Evolutionary conservation across 768 basidiomycete species (phyloP).

Genomic region (Leccinum sublutescens): DNA sequence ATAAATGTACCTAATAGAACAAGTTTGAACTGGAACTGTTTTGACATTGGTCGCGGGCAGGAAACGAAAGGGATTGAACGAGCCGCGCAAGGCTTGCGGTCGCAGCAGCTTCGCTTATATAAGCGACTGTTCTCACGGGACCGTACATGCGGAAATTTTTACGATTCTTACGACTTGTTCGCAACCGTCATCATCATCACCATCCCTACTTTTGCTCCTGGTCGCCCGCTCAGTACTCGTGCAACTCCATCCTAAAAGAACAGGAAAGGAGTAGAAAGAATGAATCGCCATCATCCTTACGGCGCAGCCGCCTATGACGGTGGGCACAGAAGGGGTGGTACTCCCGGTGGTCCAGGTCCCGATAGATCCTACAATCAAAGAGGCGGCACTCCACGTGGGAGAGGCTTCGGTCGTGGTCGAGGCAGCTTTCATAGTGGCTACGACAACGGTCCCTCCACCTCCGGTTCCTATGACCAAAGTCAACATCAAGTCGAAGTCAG

Average conservation of each 20-base stretch:
- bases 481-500: constrained; percentile 60
- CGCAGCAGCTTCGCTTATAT: constrained; percentile 24
- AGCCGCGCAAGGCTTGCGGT: constrained; percentile 2
- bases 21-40: constrained; percentile 94
- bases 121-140: constrained; percentile 27
- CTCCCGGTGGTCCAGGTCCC: constrained; percentile 64
- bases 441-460: constrained; percentile 50
- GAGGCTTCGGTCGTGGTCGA: constrained; percentile 54
- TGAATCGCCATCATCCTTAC: constrained; percentile 93
- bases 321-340: constrained; percentile 60
- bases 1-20: constrained; percentile 75
- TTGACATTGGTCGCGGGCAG: constrained; percentile 65
- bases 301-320: constrained; percentile 58
- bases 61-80: constrained; percentile 14
- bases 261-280: constrained; percentile 31
- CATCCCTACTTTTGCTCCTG: constrained; percentile 23
- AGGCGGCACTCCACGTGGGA: constrained; percentile 51
- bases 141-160: constrained; percentile 36
- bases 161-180: constrained; percentile 18
- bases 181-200: constrained; percentile 39
- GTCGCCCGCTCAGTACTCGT: constrained; percentile 25
- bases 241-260: constrained; percentile 26
- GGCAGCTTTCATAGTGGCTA: constrained; percentile 53
- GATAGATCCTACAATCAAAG: constrained; percentile 69
- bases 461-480: constrained; percentile 61